These are phyloP conservation scores for Chytridium lagenaria DNA, from an alignment of 371 early-diverging fungal genomes.

Conservation along the genomic window DNA sequence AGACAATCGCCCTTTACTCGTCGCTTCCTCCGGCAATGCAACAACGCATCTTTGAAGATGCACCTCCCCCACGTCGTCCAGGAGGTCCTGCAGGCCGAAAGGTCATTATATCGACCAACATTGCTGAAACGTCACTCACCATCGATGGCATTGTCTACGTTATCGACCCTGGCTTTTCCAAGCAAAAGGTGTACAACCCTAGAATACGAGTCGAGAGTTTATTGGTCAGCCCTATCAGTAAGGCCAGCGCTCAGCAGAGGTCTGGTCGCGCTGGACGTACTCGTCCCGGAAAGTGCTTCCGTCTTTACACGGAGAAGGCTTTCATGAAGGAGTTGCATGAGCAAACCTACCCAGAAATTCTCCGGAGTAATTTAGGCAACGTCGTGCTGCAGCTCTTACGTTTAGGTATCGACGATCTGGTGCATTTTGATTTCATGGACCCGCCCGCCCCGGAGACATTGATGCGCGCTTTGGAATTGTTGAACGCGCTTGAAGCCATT, in stretches of 20 bases:
- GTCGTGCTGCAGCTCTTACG: slow-evolving; percentile 88
- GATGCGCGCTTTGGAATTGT: slow-evolving; percentile 89
- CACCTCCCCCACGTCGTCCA: slow-evolving; percentile 76
- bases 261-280: slow-evolving; percentile 93
- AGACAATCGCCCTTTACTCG: slow-evolving; percentile 88
- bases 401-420: slow-evolving; percentile 86
- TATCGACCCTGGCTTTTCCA: slow-evolving; percentile 96
- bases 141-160: slow-evolving; percentile 98
- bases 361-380: slow-evolving; percentile 82
- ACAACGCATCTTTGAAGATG: slow-evolving; percentile 88
- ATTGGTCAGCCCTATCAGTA: slow-evolving; percentile 67
- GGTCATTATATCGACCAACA: slow-evolving; percentile 95
- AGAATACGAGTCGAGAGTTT: slow-evolving; percentile 79
- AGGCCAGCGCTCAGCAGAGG: slow-evolving; percentile 76
- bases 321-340: slow-evolving; percentile 81
- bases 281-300: slow-evolving; percentile 91
- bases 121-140: slow-evolving; percentile 98
- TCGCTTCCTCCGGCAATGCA: slow-evolving; percentile 92
- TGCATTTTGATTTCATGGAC: slow-evolving; percentile 95
- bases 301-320: slow-evolving; percentile 89
- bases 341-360: slow-evolving; percentile 90
- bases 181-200: slow-evolving; percentile 82
- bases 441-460: slow-evolving; percentile 91
- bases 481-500: slow-evolving; percentile 89
- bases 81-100: slow-evolving; percentile 90